These are phyloP conservation scores for Arthrobotrys musiformis DNA, from an alignment of 2,329 filamentous ascomycete species.

Conservation along the genomic window DNA sequence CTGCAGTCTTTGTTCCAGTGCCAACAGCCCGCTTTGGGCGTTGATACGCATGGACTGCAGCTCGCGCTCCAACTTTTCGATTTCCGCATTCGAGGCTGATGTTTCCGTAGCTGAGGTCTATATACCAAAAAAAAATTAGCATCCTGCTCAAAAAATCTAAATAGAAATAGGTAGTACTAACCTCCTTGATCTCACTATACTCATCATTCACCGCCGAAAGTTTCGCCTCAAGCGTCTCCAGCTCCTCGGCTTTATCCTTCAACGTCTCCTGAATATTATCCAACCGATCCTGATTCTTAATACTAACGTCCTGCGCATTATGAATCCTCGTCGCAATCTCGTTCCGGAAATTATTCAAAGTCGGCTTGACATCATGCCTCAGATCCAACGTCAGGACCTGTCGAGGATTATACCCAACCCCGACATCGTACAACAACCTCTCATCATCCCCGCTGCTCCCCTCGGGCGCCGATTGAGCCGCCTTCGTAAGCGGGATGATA, in stretches of 20 bases:
- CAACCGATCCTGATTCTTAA: conserved; percentile 92
- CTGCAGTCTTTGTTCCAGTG: conserved; percentile 95
- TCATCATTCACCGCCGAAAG: conserved; percentile 90
- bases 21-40: conserved; percentile 84
- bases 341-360: conserved; percentile 81
- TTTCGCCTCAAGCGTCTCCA: conserved; percentile 88
- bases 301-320: conserved; percentile 84
- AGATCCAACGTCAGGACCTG: conserved; percentile 91
- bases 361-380: conserved; percentile 81
- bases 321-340: conserved; percentile 91
- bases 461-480: conserved; percentile 66
- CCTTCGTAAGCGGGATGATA: conserved; percentile 68
- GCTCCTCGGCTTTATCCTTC: conserved; percentile 91
- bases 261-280: conserved; percentile 97
- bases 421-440: conserved; percentile 81
- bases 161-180: conserved; percentile 58
- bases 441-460: conserved; percentile 70
- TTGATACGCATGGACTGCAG: conserved; percentile 89
- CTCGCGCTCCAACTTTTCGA: conserved; percentile 99
- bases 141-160: conserved; percentile 48
- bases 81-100: conserved; percentile 87
- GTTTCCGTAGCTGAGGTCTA: conserved; percentile 82
- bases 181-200: conserved; percentile 91
- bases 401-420: conserved; percentile 87
- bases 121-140: neutral